These are phyloP conservation scores for Schizosaccharomyces octosporus DNA, from an alignment of 805 yeast species.

Conservation along the genomic window DNA sequence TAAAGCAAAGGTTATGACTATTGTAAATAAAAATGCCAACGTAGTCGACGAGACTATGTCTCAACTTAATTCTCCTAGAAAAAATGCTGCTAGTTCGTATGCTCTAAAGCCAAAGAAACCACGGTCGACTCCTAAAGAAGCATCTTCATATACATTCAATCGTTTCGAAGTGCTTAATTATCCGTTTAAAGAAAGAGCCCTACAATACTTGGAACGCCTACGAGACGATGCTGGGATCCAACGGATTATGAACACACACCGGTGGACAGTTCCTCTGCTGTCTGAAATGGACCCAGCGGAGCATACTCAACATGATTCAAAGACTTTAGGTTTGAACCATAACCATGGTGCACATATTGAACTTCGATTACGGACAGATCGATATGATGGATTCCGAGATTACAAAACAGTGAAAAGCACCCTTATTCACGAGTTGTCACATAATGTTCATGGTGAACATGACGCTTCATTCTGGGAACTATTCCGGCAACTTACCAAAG, in stretches of 20 bases:
- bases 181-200: slow-evolving; percentile 13
- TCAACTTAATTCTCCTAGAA: neutral
- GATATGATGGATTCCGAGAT: slow-evolving; percentile 16
- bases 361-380: slow-evolving; percentile 17
- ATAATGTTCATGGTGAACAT: slow-evolving; percentile 16
- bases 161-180: slow-evolving; percentile 12
- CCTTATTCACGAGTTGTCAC: slow-evolving; percentile 18
- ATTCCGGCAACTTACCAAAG: slow-evolving; percentile 9
- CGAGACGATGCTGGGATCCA: slow-evolving; percentile 15
- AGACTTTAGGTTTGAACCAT: slow-evolving; percentile 15
- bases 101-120: neutral
- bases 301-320: slow-evolving; percentile 13
- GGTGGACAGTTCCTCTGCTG: slow-evolving; percentile 15
- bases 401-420: slow-evolving; percentile 15
- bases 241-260: slow-evolving; percentile 15
- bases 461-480: slow-evolving; percentile 15
- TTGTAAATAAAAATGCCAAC: neutral
- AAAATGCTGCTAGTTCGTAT: neutral
- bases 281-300: slow-evolving; percentile 18
- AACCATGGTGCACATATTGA: slow-evolving; percentile 15
- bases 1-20: neutral
- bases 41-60: neutral
- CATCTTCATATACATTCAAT: slow-evolving; percentile 13
- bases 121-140: neutral
- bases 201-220: slow-evolving; percentile 12